These are phyloP conservation scores for Pleoardoris graminearum DNA, from an alignment of 2,329 filamentous ascomycete genomes.

Conservation along the genomic window DNA sequence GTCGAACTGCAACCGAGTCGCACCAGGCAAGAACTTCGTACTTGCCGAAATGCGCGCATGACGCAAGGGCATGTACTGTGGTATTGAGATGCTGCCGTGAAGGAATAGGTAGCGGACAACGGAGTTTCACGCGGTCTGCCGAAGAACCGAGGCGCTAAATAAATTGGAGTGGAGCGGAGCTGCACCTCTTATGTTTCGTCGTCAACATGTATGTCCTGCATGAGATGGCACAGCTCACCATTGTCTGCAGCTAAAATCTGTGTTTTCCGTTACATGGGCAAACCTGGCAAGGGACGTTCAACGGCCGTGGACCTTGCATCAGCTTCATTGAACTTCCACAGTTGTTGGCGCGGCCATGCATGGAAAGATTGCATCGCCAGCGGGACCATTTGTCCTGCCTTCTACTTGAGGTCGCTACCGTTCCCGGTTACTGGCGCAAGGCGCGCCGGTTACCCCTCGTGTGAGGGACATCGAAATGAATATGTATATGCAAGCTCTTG, in stretches of 20 bases:
- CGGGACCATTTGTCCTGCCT: not conserved
- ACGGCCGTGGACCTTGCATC: not conserved
- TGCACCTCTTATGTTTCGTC: too few species aligned
- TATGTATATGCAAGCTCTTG: not conserved
- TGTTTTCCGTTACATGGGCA: too few species aligned
- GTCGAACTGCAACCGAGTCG: not conserved
- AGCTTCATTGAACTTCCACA: not conserved
- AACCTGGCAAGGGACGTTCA: not conserved
- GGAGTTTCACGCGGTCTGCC: slow-evolving; percentile 1
- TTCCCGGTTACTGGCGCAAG: not conserved
- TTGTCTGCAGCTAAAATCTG: too few species aligned
- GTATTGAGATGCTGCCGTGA: not conserved
- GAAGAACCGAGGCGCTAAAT: slow-evolving; percentile 2
- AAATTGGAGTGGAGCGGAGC: not conserved
- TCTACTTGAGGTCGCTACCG: not conserved
- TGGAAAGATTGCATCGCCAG: not conserved
- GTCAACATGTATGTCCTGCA: slow-evolving; percentile 1
- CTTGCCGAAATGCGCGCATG: slow-evolving; percentile 6
- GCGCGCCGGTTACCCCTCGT: not conserved
- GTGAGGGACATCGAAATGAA: not conserved
- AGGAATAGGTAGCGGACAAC: not conserved
- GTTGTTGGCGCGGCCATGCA: not conserved
- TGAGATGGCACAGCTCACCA: not conserved
- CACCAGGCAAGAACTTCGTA: not conserved
- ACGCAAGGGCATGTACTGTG: slow-evolving; percentile 1